Percentiles rank a stretch among this genome's conserved stretches.
Conservation (phyloP, 2,329 filamentous ascomycete species). For the Pestalotiopsis sp. region DNA sequence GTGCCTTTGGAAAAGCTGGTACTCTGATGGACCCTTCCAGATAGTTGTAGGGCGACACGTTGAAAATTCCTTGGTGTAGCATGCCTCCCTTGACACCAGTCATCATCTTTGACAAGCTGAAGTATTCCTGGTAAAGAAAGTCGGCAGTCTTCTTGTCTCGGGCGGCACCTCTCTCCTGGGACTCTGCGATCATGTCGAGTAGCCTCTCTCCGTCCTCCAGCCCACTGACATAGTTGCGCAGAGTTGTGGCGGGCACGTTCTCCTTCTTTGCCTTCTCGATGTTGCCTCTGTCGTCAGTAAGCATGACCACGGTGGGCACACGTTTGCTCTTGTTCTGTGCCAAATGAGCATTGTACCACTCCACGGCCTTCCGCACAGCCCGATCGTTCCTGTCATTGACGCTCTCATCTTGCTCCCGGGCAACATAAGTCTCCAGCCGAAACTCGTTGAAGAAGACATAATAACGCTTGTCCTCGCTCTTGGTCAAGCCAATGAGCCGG, state of each 20-base stretch:
- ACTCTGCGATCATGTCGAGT: constrained; percentile 89
- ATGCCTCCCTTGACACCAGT: constrained; percentile 87
- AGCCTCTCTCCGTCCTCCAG: constrained; percentile 83
- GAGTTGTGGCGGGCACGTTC: constrained; percentile 65
- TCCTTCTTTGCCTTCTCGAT: constrained; percentile 78
- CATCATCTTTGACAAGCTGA: constrained; percentile 86
- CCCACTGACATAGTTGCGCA: constrained; percentile 77
- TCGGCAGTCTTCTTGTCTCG: constrained; percentile 64
- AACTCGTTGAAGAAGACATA: constrained; percentile 99
- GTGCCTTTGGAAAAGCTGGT: constrained; percentile 82
- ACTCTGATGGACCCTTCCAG: constrained; percentile 91
- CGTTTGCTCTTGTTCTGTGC: constrained; percentile 59
- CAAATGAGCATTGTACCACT: constrained; percentile 89
- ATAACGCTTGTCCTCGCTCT: constrained; percentile 95
- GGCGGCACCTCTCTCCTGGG: constrained; percentile 65
- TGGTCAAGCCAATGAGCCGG: constrained; percentile 83
- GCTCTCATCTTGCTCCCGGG: constrained; percentile 72
- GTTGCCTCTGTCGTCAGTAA: constrained; percentile 91
- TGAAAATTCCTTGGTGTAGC: constrained; percentile 92
- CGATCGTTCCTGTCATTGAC: constrained; percentile 98
- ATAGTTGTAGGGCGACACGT: constrained; percentile 97
- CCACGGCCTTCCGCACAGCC: constrained; percentile 80
- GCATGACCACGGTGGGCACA: constrained; percentile 81
- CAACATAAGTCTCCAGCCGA: constrained; percentile 83
- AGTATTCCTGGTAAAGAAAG: constrained; percentile 87